These are phyloP conservation scores for Rubia yunnanensis DNA, from an alignment of 257 asterid genomes.

Conservation along the genomic window DNA sequence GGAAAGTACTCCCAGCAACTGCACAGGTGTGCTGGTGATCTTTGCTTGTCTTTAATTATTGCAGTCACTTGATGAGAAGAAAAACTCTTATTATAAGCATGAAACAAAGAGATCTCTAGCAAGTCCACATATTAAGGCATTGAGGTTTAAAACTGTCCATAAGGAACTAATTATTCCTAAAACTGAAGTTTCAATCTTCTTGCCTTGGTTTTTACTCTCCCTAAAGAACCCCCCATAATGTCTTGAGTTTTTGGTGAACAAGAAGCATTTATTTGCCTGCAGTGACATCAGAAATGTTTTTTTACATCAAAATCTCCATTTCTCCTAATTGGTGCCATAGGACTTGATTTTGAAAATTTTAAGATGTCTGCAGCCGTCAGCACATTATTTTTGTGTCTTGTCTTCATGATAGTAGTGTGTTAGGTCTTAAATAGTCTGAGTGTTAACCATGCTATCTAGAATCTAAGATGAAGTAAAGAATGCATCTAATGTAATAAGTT, in stretches of 20 bases:
- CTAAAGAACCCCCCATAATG: not conserved
- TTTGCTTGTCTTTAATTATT: conserved; percentile 11
- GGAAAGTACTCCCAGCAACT: conserved; percentile 83
- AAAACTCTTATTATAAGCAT: not conserved
- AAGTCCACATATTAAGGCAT: not conserved
- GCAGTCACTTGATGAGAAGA: conserved; percentile 1
- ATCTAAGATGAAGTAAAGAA: too few species aligned
- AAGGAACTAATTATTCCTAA: not conserved
- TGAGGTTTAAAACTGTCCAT: not conserved
- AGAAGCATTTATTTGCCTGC: not conserved
- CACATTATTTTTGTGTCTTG: not conserved
- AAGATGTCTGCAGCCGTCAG: not conserved
- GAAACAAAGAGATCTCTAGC: not conserved
- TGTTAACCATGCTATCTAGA: not conserved
- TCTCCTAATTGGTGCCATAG: not conserved
- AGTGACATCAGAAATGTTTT: not conserved
- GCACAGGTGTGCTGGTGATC: conserved; percentile 59
- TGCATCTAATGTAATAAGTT: not conserved
- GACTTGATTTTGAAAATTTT: not conserved
- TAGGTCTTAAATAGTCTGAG: not conserved
- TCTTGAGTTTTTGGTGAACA: not conserved
- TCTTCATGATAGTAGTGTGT: not conserved
- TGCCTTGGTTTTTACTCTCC: not conserved
- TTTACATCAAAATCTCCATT: not conserved
- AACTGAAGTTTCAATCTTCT: not conserved